Evolutionary conservation across 768 basidiomycete species (phyloP).

Genomic region (Mycena leptocephala): DNA sequence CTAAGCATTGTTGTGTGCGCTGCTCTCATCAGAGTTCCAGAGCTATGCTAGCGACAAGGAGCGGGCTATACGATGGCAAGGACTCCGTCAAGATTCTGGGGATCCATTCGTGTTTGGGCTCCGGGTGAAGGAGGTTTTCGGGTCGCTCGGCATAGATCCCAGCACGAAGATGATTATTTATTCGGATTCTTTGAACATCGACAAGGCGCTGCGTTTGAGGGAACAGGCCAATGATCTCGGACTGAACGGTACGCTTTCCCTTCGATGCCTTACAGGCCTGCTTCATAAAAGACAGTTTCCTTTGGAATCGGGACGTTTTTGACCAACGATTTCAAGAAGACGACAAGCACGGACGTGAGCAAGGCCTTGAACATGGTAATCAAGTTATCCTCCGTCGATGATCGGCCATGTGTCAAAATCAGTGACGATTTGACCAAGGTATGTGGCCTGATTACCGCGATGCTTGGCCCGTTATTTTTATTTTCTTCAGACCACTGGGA

Average conservation of each 20-base stretch:
- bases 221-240: conserved; percentile 83
- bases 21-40: conserved; percentile 51
- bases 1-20: neutral
- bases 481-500: conserved; percentile 76
- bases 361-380: conserved; percentile 96
- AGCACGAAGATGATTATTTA: conserved; percentile 82
- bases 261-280: neutral
- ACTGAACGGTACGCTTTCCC: conserved; percentile 65
- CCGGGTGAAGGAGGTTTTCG: conserved; percentile 81
- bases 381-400: conserved; percentile 86
- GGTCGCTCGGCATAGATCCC: conserved; percentile 78
- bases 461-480: neutral
- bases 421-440: conserved; percentile 93
- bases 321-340: conserved; percentile 87
- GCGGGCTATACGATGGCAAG: conserved; percentile 82
- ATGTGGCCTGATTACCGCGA: neutral
- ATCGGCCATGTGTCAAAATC: conserved; percentile 89
- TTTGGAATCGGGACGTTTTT: conserved; percentile 96
- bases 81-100: conserved; percentile 95
- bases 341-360: conserved; percentile 71
- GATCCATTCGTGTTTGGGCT: conserved; percentile 89
- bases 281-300: conserved; percentile 65
- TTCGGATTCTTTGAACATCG: conserved; percentile 85
- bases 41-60: conserved; percentile 72
- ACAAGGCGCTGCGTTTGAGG: conserved; percentile 80